phyloP scores from a whole-genome alignment of 345 rosid species.

The Lagerstroemia speciosa region DNA sequence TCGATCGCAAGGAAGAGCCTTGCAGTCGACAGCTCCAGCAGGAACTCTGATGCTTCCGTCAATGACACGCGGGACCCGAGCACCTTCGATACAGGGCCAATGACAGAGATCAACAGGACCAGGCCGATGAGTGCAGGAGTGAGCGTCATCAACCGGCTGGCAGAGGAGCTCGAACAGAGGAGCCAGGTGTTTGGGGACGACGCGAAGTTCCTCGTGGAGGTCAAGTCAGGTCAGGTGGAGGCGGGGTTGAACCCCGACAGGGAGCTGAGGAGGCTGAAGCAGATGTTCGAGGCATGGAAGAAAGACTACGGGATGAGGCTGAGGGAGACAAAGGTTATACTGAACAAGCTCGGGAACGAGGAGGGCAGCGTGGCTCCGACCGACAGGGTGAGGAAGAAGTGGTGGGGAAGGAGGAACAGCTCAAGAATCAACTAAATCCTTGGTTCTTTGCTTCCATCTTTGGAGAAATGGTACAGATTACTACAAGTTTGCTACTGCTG shows the following conservation, averaged over 20 bases:
- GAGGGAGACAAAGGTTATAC: slow-evolving; percentile 73
- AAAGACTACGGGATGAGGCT: slow-evolving; percentile 78
- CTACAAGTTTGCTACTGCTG: neutral
- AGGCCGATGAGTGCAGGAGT: slow-evolving; percentile 83
- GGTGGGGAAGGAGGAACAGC: slow-evolving; percentile 98
- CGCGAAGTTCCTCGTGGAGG: slow-evolving; percentile 94
- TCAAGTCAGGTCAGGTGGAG: slow-evolving; percentile 89
- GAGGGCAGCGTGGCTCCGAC: slow-evolving; percentile 37
- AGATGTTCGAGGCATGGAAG: slow-evolving; percentile 97
- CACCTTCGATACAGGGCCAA: slow-evolving; percentile 56
- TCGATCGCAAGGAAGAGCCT: slow-evolving; percentile 98
- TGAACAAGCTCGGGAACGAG: slow-evolving; percentile 79
- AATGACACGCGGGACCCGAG: slow-evolving; percentile 57
- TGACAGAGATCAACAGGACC: slow-evolving; percentile 45
- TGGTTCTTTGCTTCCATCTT: neutral
- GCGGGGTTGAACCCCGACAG: slow-evolving; percentile 86
- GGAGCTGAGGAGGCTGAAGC: slow-evolving; percentile 81
- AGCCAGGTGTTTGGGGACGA: slow-evolving; percentile 93
- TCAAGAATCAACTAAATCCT: slow-evolving; percentile 37
- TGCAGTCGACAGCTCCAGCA: slow-evolving; percentile 68
- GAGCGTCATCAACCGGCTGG: slow-evolving; percentile 75
- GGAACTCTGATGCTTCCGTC: slow-evolving; percentile 88
- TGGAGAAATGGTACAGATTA: neutral
- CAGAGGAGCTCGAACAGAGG: slow-evolving; percentile 96
- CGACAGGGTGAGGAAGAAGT: slow-evolving; percentile 70